phyloP scores from a whole-genome alignment of 2,329 filamentous ascomycete genomes.

The Fusarium siculi region DNA sequence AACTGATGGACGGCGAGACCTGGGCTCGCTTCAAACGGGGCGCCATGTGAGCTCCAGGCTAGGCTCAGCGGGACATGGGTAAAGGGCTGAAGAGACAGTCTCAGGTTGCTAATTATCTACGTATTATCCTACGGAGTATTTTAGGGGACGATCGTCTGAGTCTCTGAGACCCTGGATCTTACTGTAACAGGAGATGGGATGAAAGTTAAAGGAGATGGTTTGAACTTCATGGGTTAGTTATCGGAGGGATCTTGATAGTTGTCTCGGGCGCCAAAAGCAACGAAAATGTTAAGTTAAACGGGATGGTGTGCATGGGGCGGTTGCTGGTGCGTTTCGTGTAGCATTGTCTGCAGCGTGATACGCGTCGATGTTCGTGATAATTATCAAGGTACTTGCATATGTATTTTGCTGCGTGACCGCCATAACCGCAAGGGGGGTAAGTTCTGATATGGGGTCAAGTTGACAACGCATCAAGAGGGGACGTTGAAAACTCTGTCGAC shows the following conservation, averaged over 20 bases:
- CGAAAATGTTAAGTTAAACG: neutral
- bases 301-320: conserved; percentile 14
- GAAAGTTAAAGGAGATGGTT: conserved; percentile 17
- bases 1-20: conserved; percentile 7
- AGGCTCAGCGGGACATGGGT: conserved; percentile 1
- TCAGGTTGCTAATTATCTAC: conserved; percentile 2
- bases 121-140: no score
- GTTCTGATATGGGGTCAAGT: neutral
- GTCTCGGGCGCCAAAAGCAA: conserved; percentile 1
- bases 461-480: conserved; percentile 19
- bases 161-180: conserved; percentile 11
- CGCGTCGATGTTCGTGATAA: conserved; percentile 1
- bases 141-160: conserved; percentile 6
- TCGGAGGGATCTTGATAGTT: conserved; percentile 4
- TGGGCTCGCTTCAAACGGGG: neutral
- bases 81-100: neutral
- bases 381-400: neutral
- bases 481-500: neutral
- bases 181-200: conserved; percentile 16
- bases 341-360: conserved; percentile 21
- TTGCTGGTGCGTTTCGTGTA: conserved; percentile 21
- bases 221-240: neutral
- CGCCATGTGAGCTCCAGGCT: neutral
- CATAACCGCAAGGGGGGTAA: conserved; percentile 13
- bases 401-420: conserved; percentile 22